Evolutionary conservation across 2,329 filamentous ascomycete genomes (phyloP), one percentile per base, ranked within the genome.

Genomic region (Tetracladium maxilliforme): DNA sequence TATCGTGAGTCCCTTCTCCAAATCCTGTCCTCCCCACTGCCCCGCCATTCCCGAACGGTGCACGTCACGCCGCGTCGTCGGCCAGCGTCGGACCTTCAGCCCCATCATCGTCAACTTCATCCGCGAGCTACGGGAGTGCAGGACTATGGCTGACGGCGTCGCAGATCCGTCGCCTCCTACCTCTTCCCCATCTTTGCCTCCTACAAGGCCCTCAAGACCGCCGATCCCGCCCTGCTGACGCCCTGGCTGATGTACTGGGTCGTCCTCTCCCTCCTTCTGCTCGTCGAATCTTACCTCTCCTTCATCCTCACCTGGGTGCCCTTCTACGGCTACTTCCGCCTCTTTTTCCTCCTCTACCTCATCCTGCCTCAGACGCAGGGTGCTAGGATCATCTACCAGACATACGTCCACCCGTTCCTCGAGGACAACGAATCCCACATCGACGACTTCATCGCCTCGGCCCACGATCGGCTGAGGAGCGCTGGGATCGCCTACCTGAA

Each of bases 161-260:
- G 25, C 47, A 92, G 84, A 47, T 87, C 82, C 34, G 53, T 87
- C 48, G 74, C 80, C 30, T 92, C 86, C 29, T 84, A 92, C 46
- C 72, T 94, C 46, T 92, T 95, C 48, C 90, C 90, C 25, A 72
- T 94, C 35, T 95, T 93, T 56, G 86, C 87, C 38, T 93, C 87
- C 35, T 95, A 94, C 67, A 95, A 95, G 62, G 87, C 90, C 24
- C 77, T 98, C 45, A 87, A 90, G 56, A 86, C 83, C 10, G 78
- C 79, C 26, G 82, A 94, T 50, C 84, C 86, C 3, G 76, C 82
- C 19, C 74, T 92, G 46, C 66, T 94, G 31, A 82, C 82, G 35
- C 87, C 87, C 74, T 98, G 90, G 90, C 70, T 95, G 37, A 95
- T 95, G 79, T 98, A 95, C 66, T 98, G 87, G 79, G 83, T 93